Conservation (phyloP, 1,284 basidiomycete species). For the Leucoagaricus sp. region DNA sequence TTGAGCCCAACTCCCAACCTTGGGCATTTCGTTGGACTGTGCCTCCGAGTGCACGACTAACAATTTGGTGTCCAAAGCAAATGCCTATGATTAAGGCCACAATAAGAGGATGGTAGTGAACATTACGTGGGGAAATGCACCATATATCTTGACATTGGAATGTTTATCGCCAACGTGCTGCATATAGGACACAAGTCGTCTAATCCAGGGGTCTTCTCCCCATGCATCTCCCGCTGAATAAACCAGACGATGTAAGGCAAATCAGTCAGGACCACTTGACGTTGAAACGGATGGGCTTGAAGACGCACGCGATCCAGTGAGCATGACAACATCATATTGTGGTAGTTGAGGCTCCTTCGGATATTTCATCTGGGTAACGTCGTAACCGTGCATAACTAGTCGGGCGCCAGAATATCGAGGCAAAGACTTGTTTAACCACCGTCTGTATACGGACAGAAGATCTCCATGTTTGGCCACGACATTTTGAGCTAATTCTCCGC, state of each 20-base stretch:
- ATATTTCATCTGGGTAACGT: conserved; percentile 62
- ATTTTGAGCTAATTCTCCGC: conserved; percentile 52
- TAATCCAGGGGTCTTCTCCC: conserved; percentile 73
- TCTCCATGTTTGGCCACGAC: conserved; percentile 48
- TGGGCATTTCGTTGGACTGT: conserved; percentile 64
- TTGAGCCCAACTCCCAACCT: conserved; percentile 79
- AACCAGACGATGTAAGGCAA: not conserved
- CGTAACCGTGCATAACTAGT: conserved; percentile 40
- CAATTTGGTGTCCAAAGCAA: conserved; percentile 89
- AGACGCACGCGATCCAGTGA: conserved; percentile 65
- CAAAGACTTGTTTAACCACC: conserved; percentile 35
- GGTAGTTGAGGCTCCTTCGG: conserved; percentile 45
- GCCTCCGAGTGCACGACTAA: conserved; percentile 77
- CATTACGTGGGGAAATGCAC: conserved; percentile 34
- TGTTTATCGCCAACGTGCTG: conserved; percentile 45
- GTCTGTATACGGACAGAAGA: conserved; percentile 50
- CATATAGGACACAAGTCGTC: conserved; percentile 59
- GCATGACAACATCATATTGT: conserved; percentile 58
- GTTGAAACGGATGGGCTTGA: not conserved
- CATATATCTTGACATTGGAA: conserved; percentile 65
- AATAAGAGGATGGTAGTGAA: not conserved
- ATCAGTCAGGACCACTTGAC: not conserved
- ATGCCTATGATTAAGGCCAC: conserved; percentile 57
- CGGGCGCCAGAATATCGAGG: not conserved
- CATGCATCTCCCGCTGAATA: conserved; percentile 63